Conservation (phyloP, 31 red algal species). For the Asparagopsis taxiformis region DNA sequence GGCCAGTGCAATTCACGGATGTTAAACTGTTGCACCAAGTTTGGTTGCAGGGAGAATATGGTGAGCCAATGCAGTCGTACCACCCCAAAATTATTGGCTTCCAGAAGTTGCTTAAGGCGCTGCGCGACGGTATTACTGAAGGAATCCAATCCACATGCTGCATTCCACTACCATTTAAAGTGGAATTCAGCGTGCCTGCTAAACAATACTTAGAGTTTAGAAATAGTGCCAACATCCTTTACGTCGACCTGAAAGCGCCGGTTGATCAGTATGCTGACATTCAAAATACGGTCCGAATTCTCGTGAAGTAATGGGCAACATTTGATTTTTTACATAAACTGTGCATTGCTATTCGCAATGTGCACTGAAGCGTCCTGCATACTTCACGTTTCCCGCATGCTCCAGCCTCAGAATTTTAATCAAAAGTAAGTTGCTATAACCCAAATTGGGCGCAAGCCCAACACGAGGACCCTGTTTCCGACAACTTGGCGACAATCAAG, state of each 20-base stretch:
- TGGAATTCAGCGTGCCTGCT: not conserved
- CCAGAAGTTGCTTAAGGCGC: not conserved
- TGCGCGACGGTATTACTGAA: not conserved
- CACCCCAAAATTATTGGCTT: constrained; percentile 11
- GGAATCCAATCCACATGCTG: not conserved
- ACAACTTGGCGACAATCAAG: too few relatives aligned
- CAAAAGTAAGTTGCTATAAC: too few relatives aligned
- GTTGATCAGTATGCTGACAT: not conserved
- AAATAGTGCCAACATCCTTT: not conserved
- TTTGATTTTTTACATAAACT: too few relatives aligned
- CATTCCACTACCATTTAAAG: not conserved
- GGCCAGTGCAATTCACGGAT: not conserved
- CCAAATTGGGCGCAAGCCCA: too few relatives aligned
- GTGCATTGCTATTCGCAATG: too few relatives aligned
- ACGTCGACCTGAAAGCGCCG: constrained; percentile 14
- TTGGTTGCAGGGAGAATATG: not conserved
- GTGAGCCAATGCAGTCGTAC: constrained; percentile 5
- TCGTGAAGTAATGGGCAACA: constrained; percentile 11
- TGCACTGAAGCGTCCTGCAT: too few relatives aligned
- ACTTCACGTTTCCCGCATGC: too few relatives aligned
- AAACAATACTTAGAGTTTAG: constrained; percentile 9
- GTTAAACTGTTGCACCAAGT: not conserved
- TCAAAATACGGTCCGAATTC: not conserved
- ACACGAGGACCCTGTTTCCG: too few relatives aligned
- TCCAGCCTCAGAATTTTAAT: too few relatives aligned